These are phyloP conservation scores for Colletotrichum scovillei DNA, from an alignment of 2,329 filamentous ascomycete genomes.

Conservation along the genomic window DNA sequence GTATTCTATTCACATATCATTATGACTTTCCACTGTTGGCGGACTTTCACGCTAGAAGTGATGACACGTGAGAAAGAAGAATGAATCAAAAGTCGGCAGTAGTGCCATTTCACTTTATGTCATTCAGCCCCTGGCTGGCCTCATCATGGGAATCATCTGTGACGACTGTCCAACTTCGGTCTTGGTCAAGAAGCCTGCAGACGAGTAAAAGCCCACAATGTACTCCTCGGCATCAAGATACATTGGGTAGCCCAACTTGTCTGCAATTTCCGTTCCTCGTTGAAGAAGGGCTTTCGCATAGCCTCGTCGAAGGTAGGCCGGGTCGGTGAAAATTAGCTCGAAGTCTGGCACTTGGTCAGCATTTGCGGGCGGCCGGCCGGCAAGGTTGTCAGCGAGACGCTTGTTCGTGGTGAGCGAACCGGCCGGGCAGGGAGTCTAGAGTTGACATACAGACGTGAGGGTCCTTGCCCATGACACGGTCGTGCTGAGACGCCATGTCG, in stretches of 20 bases:
- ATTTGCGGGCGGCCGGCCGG: background rate
- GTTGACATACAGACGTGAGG: conserved; percentile 37
- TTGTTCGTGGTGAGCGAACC: background rate
- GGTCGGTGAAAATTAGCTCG: conserved; percentile 36
- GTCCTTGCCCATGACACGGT: conserved; percentile 26
- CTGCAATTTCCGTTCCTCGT: conserved; percentile 19
- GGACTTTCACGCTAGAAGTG: background rate
- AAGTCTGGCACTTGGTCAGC: conserved; percentile 26
- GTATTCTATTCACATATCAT: background rate
- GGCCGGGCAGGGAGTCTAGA: background rate
- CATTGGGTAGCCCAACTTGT: conserved; percentile 27
- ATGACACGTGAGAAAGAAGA: background rate
- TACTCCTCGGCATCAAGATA: conserved; percentile 37
- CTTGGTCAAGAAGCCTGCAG: conserved; percentile 28
- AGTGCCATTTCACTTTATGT: background rate
- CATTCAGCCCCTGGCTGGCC: conserved; percentile 8
- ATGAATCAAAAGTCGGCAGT: background rate
- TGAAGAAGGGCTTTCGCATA: conserved; percentile 32
- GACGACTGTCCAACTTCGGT: conserved; percentile 26
- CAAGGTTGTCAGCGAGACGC: too few species aligned
- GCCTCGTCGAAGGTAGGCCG: conserved; percentile 32
- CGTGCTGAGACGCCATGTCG: conserved; percentile 36
- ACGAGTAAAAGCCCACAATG: conserved; percentile 31
- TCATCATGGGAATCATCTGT: conserved; percentile 35
- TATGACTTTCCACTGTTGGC: background rate